Base-by-base conservation (phyloP, 202 grass and related monocot species). In the Sporobolus alterniflorus region DNA sequence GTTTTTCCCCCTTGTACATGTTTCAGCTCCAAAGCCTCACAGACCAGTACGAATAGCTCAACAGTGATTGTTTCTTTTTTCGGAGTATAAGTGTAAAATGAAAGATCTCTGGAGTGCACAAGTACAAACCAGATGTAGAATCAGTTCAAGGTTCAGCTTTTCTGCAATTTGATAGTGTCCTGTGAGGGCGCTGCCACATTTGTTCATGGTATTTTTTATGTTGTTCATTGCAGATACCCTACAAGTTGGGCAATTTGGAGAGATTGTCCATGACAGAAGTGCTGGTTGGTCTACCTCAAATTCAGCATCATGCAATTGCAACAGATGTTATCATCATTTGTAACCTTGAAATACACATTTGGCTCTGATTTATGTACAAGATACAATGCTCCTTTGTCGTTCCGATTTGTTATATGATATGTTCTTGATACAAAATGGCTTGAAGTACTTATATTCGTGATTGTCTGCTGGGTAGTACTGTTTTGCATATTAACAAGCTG, bases 21-120 rank as follows among this genome's bases (percentile, higher is more conserved):
- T 90, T 96, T 76, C 87, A 98, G 96, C 96, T 69, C 96, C 96
- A 71, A 99, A 93, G 80, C 96, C 96, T 83, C 89, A 96, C 85
- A 90, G 89, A 33, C 80, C 91, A 46, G 89, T 99, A 54, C 83
- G 73, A 67, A 31, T 79, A 67, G 17, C 74, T 81, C 87, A 77
- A 51, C 76, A 75, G 13, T 85, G 33, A 91, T 24, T 49, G 33
- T 25, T 64, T 42, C 74, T 81, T 68, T 75, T 51, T 11, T 55
- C 66, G 30, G 21, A 24, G 24, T 40, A 21, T 24, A 31, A 69
- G 33, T 43, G 70, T 22, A 54, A 50, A 6, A 28, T 21, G 21
- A 22, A 82, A 30, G 67, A 77, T 73, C 9, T 61, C 57, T 67
- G 41, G 40, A 67, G 56, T 33, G 50, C 6, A 48, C 62, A 76